Evolutionary conservation across 305 asterid species (phyloP), one percentile per base, ranked within the genome.

Genomic region (Fraxinus platypoda): DNA sequence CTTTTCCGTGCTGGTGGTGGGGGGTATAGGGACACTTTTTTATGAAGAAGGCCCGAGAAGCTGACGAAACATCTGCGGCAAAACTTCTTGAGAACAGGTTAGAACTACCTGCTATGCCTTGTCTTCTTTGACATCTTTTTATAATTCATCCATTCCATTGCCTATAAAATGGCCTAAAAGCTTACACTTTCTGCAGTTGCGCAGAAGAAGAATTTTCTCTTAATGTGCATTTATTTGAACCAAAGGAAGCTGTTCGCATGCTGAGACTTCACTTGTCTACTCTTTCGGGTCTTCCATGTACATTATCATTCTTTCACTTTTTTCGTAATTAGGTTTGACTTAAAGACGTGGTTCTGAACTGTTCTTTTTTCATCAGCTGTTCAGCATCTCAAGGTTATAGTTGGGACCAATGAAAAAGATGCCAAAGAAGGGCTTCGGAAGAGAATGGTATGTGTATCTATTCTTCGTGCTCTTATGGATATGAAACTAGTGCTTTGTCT

Each of bases 1-100:
- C 70, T 59, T 68, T 26, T 83, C 49, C 30, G 3, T 30, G 57
- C 41, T 71, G 75, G 33, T 81, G 84, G 80, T 71, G 82, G 26
- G 80, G 85, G 19, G 17, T 79, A 34, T 84, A 93, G 97, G 99
- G 98, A 52, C 80, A 88, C 83, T 91, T 90, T 83, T 95, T 80
- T 75, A 92, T 84, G 94, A 86, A 52, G 86, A 93, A 89, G 89
- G 97, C 99, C 19, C 88, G 88, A 75, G 97, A 93, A 84, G 94
- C 95, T 84, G 92, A 95, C 82, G 97, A 94, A 85, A 74, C 83
- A 80, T 93, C 99, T 81, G 79, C 92, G 59, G 74, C 87, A 77
- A 90, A 84, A 84, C 93, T 94, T 84, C 82, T 84, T 30, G 84
- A 84, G 57, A 78, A 84, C 86, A 93, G 97, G 99, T 94, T 71